Evolutionary conservation across 176 grass and related monocot species (phyloP), one percentile per base, ranked within the genome.

Genomic region (Juncus inflexus): DNA sequence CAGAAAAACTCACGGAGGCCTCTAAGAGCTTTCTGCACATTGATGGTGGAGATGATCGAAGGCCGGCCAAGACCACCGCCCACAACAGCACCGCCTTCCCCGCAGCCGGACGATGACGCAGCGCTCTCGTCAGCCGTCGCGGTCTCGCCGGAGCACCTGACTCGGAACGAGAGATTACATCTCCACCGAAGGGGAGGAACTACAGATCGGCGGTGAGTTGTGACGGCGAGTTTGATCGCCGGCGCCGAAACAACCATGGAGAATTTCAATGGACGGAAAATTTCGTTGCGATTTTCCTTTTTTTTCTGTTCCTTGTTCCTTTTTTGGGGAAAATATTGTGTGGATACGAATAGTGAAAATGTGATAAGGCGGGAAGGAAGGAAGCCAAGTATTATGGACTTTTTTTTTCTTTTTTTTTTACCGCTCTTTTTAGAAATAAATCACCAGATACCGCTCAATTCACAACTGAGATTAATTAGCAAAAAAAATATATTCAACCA

Each of bases 11-110:
- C 56, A 96, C 92, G 76, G 53, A 96, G 64, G 73, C 92, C 87
- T 28, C 84, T 79, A 65, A 91, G 65, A 37, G 92, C 92, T 69
- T 96, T 96, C 82, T 91, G 84, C 42, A 96, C 87, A 65, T 96
- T 96, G 0, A 65, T 77, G 0, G 82, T 50, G 42, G 87, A 91
- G 79, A 96, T 88, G 74, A 96, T 68, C 3, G 91, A 91, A 0
- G 84, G 77, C 3, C 62, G 73, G 53, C 78, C 83, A 4, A 59
- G 74, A 9, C 49, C 52, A 4, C 51, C 58, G 0, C 63, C 49
- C 6, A 63, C 77, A 3, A 82, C 69, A 7, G 79, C 69, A 53
- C 62, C 47, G 4, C 40, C 76, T 13, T 15, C 73, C 58, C 36
- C n/a, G 55, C 73, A 68, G 42, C 38, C 70, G 16, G 40, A 60